Conservation (phyloP, 2,329 filamentous ascomycete species). For the Fusarium drepaniforme region DNA sequence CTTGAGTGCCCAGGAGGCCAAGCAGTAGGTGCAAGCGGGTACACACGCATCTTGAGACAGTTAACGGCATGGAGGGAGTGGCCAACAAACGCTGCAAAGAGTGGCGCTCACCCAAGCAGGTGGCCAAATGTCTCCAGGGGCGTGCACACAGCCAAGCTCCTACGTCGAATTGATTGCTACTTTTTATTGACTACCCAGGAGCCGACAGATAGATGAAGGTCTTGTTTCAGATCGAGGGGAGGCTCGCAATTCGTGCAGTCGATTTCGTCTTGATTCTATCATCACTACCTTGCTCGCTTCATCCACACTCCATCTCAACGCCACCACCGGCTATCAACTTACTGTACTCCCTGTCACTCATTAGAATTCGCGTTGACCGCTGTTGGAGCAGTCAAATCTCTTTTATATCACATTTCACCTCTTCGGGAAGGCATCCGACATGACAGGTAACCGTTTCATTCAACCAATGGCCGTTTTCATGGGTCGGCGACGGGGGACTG, state of each 20-base stretch:
- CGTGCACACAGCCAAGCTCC: neutral
- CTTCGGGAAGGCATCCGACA: neutral
- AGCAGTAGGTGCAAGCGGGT: neutral
- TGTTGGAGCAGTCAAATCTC: no score
- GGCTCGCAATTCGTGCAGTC: neutral
- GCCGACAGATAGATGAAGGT: neutral
- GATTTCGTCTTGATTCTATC: neutral
- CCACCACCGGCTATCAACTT: neutral
- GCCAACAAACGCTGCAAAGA: neutral
- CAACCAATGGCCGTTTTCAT: neutral
- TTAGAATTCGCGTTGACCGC: neutral
- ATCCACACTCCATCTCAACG: neutral
- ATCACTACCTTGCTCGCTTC: neutral
- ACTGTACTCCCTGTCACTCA: neutral
- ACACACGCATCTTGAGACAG: neutral
- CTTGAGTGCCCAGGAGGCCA: neutral
- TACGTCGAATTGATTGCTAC: neutral
- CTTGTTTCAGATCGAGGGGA: neutral
- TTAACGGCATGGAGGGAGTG: neutral
- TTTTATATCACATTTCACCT: neutral
- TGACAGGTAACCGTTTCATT: neutral
- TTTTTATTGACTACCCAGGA: neutral
- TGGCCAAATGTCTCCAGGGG: neutral
- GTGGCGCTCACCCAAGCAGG: neutral
- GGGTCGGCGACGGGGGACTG: neutral